phyloP scores from a whole-genome alignment of 2,329 filamentous ascomycete species.

The Tolypocladium paradoxum region DNA sequence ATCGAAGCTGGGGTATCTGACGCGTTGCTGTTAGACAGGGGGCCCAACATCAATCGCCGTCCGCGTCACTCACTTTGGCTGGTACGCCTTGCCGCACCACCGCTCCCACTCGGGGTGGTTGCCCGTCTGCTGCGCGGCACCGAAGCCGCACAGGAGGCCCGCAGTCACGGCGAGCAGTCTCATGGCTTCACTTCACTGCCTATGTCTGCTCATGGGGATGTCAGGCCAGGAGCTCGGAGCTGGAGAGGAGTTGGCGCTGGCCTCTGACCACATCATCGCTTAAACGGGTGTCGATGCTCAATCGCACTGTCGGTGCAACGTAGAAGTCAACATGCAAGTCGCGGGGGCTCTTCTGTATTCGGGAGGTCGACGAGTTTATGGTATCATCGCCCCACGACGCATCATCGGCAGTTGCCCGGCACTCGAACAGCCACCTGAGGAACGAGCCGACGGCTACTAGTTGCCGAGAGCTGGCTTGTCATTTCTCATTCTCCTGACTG shows the following conservation, averaged over 20 bases:
- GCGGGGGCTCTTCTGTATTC: not conserved
- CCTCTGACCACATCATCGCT: not conserved
- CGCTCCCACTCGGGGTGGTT: constrained; percentile 30
- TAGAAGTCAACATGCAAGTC: not conserved
- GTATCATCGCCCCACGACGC: not conserved
- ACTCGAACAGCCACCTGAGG: not conserved
- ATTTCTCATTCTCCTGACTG: too few relatives aligned
- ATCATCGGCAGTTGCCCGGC: not conserved
- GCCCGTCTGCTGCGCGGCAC: constrained; percentile 18
- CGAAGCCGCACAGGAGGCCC: not conserved
- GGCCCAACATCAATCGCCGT: not conserved
- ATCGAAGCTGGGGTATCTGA: constrained; percentile 28
- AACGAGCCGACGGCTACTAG: not conserved
- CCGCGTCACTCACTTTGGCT: constrained; percentile 21
- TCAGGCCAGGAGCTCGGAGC: not conserved
- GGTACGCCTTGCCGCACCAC: constrained; percentile 38
- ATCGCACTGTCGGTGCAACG: not conserved
- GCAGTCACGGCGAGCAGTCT: not conserved
- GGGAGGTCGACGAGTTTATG: not conserved
- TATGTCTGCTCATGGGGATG: not conserved
- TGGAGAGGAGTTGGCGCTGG: not conserved
- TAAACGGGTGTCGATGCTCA: not conserved
- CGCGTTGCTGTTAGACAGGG: not conserved
- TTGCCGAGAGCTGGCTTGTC: too few relatives aligned
- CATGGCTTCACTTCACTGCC: not conserved